Conservation (phyloP, 129 eudicot genomes). For the Calendula officinalis region DNA sequence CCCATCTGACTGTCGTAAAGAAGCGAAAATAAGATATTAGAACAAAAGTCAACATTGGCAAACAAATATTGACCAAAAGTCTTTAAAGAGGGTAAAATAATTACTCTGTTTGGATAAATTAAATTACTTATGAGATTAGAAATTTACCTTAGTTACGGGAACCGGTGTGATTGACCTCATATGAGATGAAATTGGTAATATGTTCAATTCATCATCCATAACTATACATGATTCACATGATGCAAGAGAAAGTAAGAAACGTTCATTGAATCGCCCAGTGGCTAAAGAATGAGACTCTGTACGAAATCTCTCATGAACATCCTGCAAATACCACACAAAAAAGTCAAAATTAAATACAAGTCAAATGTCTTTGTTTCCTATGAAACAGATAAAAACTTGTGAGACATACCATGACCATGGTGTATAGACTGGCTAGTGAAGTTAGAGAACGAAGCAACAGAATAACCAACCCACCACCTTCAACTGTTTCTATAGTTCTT, state of each 20-base stretch:
- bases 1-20: conserved; percentile 48
- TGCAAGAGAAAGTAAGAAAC: conserved; percentile 62
- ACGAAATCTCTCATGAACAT: conserved; percentile 70
- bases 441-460: conserved; percentile 59
- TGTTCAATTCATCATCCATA: conserved; percentile 75
- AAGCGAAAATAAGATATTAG: conserved; percentile 17
- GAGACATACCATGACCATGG: conserved; percentile 75
- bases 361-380: not conserved
- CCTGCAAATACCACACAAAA: conserved; percentile 38
- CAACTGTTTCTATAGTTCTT: conserved; percentile 81
- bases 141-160: conserved; percentile 47
- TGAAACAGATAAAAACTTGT: not conserved
- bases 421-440: conserved; percentile 67
- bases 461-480: conserved; percentile 76
- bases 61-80: not conserved
- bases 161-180: conserved; percentile 56
- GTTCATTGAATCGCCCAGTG: conserved; percentile 71
- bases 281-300: conserved; percentile 63
- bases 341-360: not conserved
- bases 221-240: conserved; percentile 70
- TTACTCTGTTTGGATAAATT: no score
- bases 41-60: conserved; percentile 12
- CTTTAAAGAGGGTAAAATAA: no score
- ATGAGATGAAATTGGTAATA: conserved; percentile 71
- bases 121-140: no score